A percentile compares a stretch with the other conserved stretches of the same genome.
These are phyloP conservation scores for Penicillium argentinense DNA, from an alignment of 495 filamentous ascomycete genomes.

Conservation along the genomic window DNA sequence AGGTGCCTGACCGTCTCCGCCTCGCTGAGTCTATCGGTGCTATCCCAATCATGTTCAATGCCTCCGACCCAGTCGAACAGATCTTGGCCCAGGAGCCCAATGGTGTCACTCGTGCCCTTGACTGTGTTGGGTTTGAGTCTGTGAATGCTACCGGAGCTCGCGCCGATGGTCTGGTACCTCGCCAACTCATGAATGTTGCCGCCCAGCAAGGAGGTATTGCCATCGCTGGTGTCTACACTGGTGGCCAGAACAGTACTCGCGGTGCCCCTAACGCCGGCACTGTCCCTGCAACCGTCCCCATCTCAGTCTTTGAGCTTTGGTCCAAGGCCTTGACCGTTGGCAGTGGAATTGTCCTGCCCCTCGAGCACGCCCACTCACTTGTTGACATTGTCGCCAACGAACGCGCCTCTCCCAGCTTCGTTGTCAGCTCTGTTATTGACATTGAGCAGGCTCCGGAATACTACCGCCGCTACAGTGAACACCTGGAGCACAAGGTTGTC, in stretches of 20 bases:
- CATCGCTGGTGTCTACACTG: slow-evolving; percentile 9
- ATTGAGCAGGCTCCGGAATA: slow-evolving; percentile 1
- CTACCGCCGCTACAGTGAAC: background rate
- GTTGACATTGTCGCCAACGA: slow-evolving; percentile 7
- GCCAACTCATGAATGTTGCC: background rate
- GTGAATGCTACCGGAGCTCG: background rate
- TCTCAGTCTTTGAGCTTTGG: slow-evolving; percentile 9
- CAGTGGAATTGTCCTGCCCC: slow-evolving; percentile 6
- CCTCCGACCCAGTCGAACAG: slow-evolving; percentile 38
- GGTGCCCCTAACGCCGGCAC: background rate
- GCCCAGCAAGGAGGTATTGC: slow-evolving; percentile 6
- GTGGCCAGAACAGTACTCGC: background rate
- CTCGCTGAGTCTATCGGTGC: slow-evolving; percentile 50
- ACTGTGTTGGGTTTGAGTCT: slow-evolving; percentile 14
- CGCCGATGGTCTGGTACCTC: background rate
- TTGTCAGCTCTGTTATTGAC: background rate
- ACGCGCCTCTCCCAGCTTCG: background rate
- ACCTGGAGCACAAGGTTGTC: slow-evolving; percentile 4
- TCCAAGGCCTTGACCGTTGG: slow-evolving; percentile 9
- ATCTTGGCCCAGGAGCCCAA: slow-evolving; percentile 3
- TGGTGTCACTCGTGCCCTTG: slow-evolving; percentile 6
- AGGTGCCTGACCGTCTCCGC: slow-evolving; percentile 44
- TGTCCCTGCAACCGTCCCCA: slow-evolving; percentile 1
- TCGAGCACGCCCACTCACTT: slow-evolving; percentile 6
- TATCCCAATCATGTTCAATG: slow-evolving; percentile 28